Evolutionary conservation across 176 grass and related monocot species (phyloP), one percentile per base, ranked within the genome.

Genomic region (Bothriochloa decipiens): DNA sequence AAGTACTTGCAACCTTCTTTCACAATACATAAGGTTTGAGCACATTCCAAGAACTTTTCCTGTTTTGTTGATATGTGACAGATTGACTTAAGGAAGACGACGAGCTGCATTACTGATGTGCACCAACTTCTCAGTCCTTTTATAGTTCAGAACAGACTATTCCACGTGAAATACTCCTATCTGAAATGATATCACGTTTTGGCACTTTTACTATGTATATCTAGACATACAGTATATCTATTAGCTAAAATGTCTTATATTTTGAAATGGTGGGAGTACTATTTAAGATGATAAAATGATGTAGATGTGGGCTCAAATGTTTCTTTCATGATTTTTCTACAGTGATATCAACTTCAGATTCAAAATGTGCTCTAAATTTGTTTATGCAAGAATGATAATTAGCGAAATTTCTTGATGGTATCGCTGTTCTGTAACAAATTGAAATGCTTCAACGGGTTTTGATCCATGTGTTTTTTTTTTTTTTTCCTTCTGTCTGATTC

Each of bases 21-120:
- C 85, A 98, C 87, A 17, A 92, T 98, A 89, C 96, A 98, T 77
- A 98, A 98, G 96, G 92, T 98, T 88, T 85, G 82, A 84, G 47
- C 39, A 80, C 18, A 61, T 27, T 27, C 14, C 55, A 42, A 78
- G 42, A 70, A 60, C 37, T 46, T 71, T 71, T 36, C 22, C 32
- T 39, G 40, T 71, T 60, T 61, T 61, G 2, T 11, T 8, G 74
- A 8, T 37, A 35, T 75, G 18, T 49, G 43, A 68, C 11, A 68
- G 26, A 23, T 52, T 50, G 42, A 52, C 42, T 68, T 43, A 43
- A 46, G 20, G 35, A 43, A 43, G 70, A n/a, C 20, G 72, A 4
- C 3, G 0, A 22, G 66, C 8, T 3, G 14, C 60, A 65, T 65
- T 65, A 65, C 40, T 46, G 8, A 16, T 46, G 18, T 79, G 3